Evolutionary conservation across 352 stramenopile genomes (phyloP), one percentile per base, ranked within the genome.

Genomic region (Phytophthora hybrid): DNA sequence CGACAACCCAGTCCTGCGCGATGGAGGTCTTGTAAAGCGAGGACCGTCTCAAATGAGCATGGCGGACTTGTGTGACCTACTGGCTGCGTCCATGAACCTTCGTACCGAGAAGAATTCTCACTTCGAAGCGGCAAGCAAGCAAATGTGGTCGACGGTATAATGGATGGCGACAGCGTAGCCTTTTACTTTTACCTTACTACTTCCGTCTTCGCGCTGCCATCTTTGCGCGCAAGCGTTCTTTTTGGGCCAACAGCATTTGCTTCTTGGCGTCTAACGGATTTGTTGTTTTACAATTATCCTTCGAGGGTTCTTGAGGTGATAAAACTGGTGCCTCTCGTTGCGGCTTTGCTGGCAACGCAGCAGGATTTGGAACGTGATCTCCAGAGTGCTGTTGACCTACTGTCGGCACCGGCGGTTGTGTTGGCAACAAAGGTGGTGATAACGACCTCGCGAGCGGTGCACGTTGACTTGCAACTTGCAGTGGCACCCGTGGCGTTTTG

Each of bases 191-290:
- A 54, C 29, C 23, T 53, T 49, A 63, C 59, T 53, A 61, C 44
- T 64, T 60, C 49, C 58, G 62, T 21, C 61, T 69, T 65, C 74
- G 80, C 26, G 81, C 84, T 49, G 83, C 78, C 58, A 94, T 73
- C 60, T 93, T 94, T 1, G 83, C 84, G 9, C 84, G 81, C 16
- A 94, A 56, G 5, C 85, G 76, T 65, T 93, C 85, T 58, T 92
- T 93, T 56, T 94, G 88, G 31, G 77, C 86, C 29, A 90, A 7
- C 13, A 94, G 53, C 10, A 81, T 56, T 47, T 78, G 73, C 66
- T 83, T 92, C 71, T 93, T 93, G 2, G 76, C 66, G 9, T 91
- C 83, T 51, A 77, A 63, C 4, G 54, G 34, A 29, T 69, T 68
- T 51, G 32, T 5, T 49, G 46, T 31, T 23, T 59, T 69, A 32